phyloP scores from a whole-genome alignment of 306 rosid species.

The Parietaria judaica region DNA sequence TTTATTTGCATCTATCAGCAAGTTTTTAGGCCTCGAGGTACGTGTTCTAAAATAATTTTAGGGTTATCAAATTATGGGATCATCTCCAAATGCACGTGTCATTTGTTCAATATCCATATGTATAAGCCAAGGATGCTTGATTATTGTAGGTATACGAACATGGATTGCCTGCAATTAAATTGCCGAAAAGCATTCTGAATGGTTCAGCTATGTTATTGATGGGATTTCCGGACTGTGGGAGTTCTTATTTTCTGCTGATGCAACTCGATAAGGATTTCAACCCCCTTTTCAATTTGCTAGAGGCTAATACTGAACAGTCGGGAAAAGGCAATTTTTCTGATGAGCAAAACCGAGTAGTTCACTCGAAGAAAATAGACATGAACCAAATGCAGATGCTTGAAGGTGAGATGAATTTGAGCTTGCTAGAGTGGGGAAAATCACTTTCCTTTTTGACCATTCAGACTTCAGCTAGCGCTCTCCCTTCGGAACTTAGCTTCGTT shows the following conservation, averaged over 20 bases:
- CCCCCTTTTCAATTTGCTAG: constrained; percentile 81
- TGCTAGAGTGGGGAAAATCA: constrained; percentile 68
- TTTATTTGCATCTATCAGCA: constrained; percentile 80
- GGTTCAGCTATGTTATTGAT: constrained; percentile 71
- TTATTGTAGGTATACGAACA: constrained; percentile 75
- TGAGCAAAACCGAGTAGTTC: constrained; percentile 54
- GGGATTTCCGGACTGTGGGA: constrained; percentile 95
- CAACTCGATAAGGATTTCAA: constrained; percentile 89
- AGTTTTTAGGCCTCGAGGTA: constrained; percentile 94
- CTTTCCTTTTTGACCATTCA: constrained; percentile 43
- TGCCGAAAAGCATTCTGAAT: constrained; percentile 58
- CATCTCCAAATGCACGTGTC: neutral
- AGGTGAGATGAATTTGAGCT: constrained; percentile 80
- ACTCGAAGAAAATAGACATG: constrained; percentile 64
- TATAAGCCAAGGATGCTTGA: constrained; percentile 1
- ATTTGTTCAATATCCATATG: constrained; percentile 13
- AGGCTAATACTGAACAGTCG: constrained; percentile 54
- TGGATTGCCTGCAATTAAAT: constrained; percentile 60
- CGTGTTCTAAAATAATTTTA: constrained; percentile 3
- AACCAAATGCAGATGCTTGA: constrained; percentile 81
- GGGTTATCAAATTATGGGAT: neutral
- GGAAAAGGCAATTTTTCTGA: constrained; percentile 50
- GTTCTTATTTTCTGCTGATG: constrained; percentile 75
- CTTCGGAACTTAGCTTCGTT: constrained; percentile 43
- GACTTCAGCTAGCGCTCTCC: constrained; percentile 48